These are phyloP conservation scores for Trichoderma orchidacearum DNA, from an alignment of 495 filamentous ascomycete species.

Conservation along the genomic window DNA sequence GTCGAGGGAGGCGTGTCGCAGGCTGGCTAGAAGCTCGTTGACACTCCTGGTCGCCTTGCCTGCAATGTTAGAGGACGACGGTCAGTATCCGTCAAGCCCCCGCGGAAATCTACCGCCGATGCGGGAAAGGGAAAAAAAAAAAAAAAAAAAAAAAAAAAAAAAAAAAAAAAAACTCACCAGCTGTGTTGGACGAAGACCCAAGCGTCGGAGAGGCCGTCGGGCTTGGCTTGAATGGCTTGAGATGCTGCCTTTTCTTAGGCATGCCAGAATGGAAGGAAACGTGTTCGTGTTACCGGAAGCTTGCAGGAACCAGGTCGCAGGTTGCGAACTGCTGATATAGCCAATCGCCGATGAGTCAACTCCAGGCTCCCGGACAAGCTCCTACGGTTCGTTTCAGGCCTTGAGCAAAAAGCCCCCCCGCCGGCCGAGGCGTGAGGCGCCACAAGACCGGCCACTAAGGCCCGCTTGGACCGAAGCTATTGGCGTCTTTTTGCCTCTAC, in stretches of 20 bases:
- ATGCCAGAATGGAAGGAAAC: slow-evolving; percentile 15
- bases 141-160: background rate
- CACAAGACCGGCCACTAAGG: background rate
- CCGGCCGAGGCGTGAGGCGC: background rate
- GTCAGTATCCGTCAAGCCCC: background rate
- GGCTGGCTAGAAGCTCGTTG: slow-evolving; percentile 34
- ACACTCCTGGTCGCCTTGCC: slow-evolving; percentile 20
- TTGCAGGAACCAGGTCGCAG: background rate
- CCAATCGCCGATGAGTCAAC: background rate
- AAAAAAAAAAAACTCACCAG: background rate
- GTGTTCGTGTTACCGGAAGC: background rate
- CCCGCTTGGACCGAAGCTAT: background rate
- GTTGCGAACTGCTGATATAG: background rate
- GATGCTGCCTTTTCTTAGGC: slow-evolving; percentile 42
- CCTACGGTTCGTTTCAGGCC: background rate
- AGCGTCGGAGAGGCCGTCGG: slow-evolving; percentile 13
- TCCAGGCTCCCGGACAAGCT: background rate
- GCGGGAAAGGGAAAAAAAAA: background rate
- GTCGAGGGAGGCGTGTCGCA: slow-evolving; percentile 25
- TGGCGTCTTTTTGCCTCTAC: background rate
- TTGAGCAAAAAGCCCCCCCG: background rate
- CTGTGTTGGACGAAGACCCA: slow-evolving; percentile 2
- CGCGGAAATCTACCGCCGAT: too few species aligned
- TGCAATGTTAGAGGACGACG: background rate
- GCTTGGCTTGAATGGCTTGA: slow-evolving; percentile 23